phyloP scores from a whole-genome alignment of 495 filamentous ascomycete species.

The Symbiotaphrina buchneri region DNA sequence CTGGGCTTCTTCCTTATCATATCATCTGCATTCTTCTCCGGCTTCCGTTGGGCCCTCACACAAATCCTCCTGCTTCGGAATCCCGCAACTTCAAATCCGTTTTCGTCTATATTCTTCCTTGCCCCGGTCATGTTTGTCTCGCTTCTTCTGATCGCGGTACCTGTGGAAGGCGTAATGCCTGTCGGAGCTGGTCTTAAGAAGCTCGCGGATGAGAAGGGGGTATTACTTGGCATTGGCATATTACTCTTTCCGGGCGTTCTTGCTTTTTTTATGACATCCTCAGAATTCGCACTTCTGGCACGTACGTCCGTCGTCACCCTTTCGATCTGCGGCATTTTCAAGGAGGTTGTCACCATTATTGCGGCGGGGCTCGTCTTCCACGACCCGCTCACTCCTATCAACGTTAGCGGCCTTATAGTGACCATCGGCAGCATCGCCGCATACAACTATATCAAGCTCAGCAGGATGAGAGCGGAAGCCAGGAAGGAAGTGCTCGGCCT shows the following conservation, averaged over 20 bases:
- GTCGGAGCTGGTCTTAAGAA: slow-evolving; percentile 36
- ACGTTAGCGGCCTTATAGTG: slow-evolving; percentile 66
- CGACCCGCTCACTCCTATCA: slow-evolving; percentile 74
- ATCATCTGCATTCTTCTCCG: slow-evolving; percentile 78
- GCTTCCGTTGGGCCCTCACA: slow-evolving; percentile 92
- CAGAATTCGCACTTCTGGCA: slow-evolving; percentile 85
- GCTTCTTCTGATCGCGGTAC: slow-evolving; percentile 57
- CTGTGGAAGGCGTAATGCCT: slow-evolving; percentile 56
- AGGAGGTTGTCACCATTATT: slow-evolving; percentile 91
- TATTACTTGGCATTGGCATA: slow-evolving; percentile 27
- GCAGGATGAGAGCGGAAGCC: slow-evolving; percentile 63
- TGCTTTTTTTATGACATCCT: slow-evolving; percentile 90
- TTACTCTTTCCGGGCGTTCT: slow-evolving; percentile 78
- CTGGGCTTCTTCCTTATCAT: slow-evolving; percentile 86
- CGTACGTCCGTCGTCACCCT: slow-evolving; percentile 91
- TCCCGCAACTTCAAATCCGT: slow-evolving; percentile 89
- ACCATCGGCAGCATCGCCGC: slow-evolving; percentile 69
- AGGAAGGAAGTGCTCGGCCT: slow-evolving; percentile 11
- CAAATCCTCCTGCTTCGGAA: slow-evolving; percentile 90
- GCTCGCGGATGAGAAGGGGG: slow-evolving; percentile 45
- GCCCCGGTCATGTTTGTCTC: slow-evolving; percentile 89
- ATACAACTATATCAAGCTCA: slow-evolving; percentile 91
- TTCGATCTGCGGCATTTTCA: slow-evolving; percentile 95
- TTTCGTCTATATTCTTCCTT: slow-evolving; percentile 91
- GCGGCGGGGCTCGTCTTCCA: slow-evolving; percentile 77